Conservation (phyloP, 495 filamentous ascomycete genomes). For the Penicillium verhagenii region DNA sequence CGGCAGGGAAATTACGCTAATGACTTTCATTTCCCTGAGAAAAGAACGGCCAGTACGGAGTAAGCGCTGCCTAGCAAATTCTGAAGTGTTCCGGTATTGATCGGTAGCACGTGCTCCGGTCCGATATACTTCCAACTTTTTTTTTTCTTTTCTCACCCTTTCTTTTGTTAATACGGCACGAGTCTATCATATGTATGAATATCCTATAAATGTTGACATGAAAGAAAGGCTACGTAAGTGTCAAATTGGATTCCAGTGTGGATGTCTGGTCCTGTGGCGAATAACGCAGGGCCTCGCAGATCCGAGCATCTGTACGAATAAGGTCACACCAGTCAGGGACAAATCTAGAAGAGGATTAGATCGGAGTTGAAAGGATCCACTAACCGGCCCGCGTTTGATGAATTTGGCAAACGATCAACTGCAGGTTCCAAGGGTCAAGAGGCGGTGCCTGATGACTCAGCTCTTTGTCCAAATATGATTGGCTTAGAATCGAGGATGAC, state of each 20-base stretch:
- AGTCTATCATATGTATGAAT: too few species aligned
- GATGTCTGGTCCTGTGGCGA: not conserved
- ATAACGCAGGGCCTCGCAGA: not conserved
- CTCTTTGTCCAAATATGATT: not conserved
- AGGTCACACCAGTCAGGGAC: slow-evolving; percentile 3
- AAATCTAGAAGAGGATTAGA: not conserved
- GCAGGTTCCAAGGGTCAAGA: not conserved
- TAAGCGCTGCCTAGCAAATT: not conserved
- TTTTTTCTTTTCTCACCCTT: too few species aligned
- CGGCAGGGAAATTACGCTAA: slow-evolving; percentile 14
- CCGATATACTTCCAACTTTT: too few species aligned
- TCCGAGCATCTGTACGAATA: not conserved
- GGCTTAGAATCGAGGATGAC: not conserved
- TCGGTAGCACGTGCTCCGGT: too few species aligned
- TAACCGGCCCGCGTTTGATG: not conserved
- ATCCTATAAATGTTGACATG: too few species aligned
- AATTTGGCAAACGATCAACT: slow-evolving; percentile 9
- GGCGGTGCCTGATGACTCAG: slow-evolving; percentile 5
- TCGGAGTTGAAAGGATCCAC: not conserved
- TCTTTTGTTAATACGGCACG: too few species aligned
- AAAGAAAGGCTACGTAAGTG: too few species aligned
- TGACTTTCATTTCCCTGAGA: slow-evolving; percentile 9
- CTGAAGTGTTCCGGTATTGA: too few species aligned
- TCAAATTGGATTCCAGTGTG: not conserved
- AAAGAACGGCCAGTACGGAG: not conserved